Conservation (phyloP, 1,284 basidiomycete genomes). For the Ustilago tritici region DNA sequence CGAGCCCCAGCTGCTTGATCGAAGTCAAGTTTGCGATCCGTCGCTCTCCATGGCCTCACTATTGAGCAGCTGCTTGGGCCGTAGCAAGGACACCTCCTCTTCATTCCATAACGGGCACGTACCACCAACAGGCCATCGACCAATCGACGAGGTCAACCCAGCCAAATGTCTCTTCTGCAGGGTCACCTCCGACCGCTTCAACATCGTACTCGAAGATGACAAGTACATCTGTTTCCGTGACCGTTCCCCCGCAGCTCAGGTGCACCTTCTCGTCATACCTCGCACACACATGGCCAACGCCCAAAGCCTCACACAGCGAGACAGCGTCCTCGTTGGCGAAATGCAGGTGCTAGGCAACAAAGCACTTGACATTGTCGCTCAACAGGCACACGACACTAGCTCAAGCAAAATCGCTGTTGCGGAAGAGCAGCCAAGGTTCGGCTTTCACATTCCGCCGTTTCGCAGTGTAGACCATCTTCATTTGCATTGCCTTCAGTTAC, state of each 20-base stretch:
- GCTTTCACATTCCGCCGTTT: constrained; percentile 78
- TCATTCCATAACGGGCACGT: not conserved
- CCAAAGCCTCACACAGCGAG: constrained; percentile 71
- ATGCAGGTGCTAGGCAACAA: constrained; percentile 77
- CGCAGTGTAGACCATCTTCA: constrained; percentile 83
- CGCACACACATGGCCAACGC: constrained; percentile 74
- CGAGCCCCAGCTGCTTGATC: not conserved
- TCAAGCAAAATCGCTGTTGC: not conserved
- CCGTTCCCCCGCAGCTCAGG: constrained; percentile 75
- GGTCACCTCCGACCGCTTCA: constrained; percentile 74
- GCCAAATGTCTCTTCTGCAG: constrained; percentile 75
- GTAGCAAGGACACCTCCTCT: not conserved
- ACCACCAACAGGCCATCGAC: constrained; percentile 22
- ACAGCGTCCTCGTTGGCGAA: constrained; percentile 71
- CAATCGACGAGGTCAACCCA: constrained; percentile 36
- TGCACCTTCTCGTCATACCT: constrained; percentile 79
- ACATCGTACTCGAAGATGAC: constrained; percentile 76
- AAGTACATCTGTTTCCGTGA: constrained; percentile 77
- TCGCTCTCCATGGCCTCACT: constrained; percentile 19
- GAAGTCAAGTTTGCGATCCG: not conserved
- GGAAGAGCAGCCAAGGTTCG: constrained; percentile 51
- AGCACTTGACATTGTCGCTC: constrained; percentile 71
- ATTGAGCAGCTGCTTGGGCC: constrained; percentile 36
- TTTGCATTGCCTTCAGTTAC: constrained; percentile 80
- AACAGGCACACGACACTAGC: constrained; percentile 19